Conservation (phyloP, 331 rosid genomes). For the Acacia pycnantha region DNA sequence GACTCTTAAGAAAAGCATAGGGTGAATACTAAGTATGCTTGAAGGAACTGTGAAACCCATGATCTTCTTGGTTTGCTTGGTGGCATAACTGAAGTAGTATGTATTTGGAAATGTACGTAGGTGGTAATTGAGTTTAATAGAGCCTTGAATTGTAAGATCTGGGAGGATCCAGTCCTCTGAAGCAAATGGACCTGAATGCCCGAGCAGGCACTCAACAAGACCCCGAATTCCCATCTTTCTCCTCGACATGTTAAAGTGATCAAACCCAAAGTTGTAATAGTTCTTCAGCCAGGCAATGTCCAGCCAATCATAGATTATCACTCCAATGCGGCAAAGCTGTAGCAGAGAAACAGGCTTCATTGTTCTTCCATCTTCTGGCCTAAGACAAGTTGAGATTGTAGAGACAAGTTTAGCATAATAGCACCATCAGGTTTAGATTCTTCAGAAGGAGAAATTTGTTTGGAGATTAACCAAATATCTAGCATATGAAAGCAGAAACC, state of each 20-base stretch:
- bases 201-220: conserved; percentile 72
- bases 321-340: conserved; percentile 84
- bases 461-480: background rate
- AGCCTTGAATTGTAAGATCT: conserved; percentile 93
- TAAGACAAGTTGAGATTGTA: conserved; percentile 36
- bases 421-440: conserved; percentile 6
- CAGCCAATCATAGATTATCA: conserved; percentile 86
- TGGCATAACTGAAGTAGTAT: conserved; percentile 92
- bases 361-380: conserved; percentile 87
- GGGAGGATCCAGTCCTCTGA: conserved; percentile 97
- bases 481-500: background rate
- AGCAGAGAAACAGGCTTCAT: conserved; percentile 81
- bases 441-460: background rate
- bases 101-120: conserved; percentile 79
- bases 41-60: conserved; percentile 83
- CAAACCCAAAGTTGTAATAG: conserved; percentile 92
- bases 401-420: conserved; percentile 26
- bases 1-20: conserved; percentile 78
- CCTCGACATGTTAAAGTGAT: conserved; percentile 89
- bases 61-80: conserved; percentile 77
- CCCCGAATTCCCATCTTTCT: conserved; percentile 78
- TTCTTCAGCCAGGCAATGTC: conserved; percentile 84
- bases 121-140: conserved; percentile 53
- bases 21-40: conserved; percentile 71
- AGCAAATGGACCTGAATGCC: conserved; percentile 86